phyloP scores from a whole-genome alignment of 805 yeast genomes.

The Wickerhamomyces subpelliculosus region DNA sequence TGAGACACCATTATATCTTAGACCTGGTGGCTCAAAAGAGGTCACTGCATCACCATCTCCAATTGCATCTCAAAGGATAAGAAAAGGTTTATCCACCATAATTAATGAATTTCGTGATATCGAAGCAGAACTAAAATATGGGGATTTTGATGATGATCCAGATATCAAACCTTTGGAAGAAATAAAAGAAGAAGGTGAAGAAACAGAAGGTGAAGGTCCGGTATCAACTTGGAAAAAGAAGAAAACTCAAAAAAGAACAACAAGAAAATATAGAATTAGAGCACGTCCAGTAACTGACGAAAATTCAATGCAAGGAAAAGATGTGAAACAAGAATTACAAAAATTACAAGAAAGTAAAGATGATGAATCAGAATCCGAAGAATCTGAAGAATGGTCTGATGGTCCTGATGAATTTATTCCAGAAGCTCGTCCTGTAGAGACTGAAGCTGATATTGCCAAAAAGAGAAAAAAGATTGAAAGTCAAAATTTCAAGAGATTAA shows the following conservation, averaged over 20 bases:
- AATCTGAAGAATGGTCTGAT: slow-evolving; percentile 17
- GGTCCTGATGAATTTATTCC: slow-evolving; percentile 11
- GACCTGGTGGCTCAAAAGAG: slow-evolving; percentile 1
- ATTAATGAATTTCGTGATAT: slow-evolving; percentile 39
- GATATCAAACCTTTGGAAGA: slow-evolving; percentile 11
- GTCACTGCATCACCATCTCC: slow-evolving; percentile 23
- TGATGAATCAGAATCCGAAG: slow-evolving; percentile 15
- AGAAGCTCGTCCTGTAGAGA: slow-evolving; percentile 20
- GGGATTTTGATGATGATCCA: slow-evolving; percentile 11
- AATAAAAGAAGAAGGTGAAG: slow-evolving; percentile 13
- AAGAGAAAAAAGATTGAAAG: slow-evolving; percentile 28
- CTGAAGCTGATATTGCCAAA: too few relatives aligned
- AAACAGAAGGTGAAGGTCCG: slow-evolving; percentile 8
- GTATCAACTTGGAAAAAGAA: slow-evolving; percentile 23
- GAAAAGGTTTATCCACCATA: slow-evolving; percentile 36
- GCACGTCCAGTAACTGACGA: slow-evolving; percentile 22
- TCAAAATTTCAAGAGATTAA: slow-evolving; percentile 43
- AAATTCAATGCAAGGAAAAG: slow-evolving; percentile 23
- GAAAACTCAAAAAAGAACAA: slow-evolving; percentile 27
- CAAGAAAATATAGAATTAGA: slow-evolving; percentile 20
- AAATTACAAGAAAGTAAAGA: slow-evolving; percentile 4
- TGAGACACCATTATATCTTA: slow-evolving; percentile 42
- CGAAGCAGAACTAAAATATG: slow-evolving; percentile 20
- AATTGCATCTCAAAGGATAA: slow-evolving; percentile 18
- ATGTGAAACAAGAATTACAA: slow-evolving; percentile 17